phyloP scores from a whole-genome alignment of 2,329 filamentous ascomycete genomes.

The Dryadomyces quercivorus region DNA sequence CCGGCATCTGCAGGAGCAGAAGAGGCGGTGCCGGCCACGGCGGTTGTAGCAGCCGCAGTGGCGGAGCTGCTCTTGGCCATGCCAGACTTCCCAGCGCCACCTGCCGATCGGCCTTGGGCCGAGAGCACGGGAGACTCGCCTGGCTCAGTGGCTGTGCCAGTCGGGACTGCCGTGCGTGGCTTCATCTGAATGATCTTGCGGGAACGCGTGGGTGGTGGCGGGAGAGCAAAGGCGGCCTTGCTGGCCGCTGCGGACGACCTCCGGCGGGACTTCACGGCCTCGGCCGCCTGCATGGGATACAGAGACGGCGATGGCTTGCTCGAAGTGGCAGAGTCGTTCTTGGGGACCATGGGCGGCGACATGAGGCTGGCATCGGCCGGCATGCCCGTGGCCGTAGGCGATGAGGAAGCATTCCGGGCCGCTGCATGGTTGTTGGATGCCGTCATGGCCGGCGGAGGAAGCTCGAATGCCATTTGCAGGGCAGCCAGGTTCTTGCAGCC shows the following conservation, averaged over 20 bases:
- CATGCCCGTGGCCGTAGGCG: neutral
- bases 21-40: neutral
- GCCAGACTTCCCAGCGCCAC: neutral
- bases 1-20: neutral
- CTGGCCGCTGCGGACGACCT: slow-evolving; percentile 29
- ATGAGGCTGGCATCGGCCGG: slow-evolving; percentile 22
- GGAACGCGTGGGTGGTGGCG: slow-evolving; percentile 81
- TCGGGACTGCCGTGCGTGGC: slow-evolving; percentile 30
- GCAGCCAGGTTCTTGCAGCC: slow-evolving; percentile 45
- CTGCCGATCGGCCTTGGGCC: neutral
- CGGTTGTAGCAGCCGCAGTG: slow-evolving; percentile 4
- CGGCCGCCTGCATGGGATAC: slow-evolving; percentile 19
- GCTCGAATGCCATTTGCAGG: slow-evolving; percentile 57
- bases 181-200: slow-evolving; percentile 99
- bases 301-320: neutral
- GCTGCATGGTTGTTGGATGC: slow-evolving; percentile 22
- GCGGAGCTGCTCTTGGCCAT: neutral
- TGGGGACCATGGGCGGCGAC: slow-evolving; percentile 16
- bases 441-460: slow-evolving; percentile 63
- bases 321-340: neutral
- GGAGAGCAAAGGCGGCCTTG: slow-evolving; percentile 63
- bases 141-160: slow-evolving; percentile 12
- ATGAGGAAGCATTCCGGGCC: neutral
- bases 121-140: neutral
- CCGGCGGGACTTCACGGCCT: slow-evolving; percentile 38